phyloP scores from a whole-genome alignment of 306 rosid species.

The Heteromeles arbutifolia region DNA sequence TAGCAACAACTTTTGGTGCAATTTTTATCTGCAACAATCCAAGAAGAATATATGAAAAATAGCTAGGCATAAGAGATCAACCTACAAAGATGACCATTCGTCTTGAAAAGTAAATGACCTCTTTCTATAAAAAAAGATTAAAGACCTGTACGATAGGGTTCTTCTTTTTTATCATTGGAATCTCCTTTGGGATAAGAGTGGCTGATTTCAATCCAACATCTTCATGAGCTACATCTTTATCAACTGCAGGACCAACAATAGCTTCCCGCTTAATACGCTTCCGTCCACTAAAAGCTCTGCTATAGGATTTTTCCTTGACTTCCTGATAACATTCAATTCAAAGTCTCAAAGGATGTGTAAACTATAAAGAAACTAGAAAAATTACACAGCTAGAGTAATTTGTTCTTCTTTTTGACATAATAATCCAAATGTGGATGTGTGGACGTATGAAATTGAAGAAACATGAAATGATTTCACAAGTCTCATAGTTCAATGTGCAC shows the following conservation, averaged over 20 bases:
- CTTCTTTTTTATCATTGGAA: constrained; percentile 69
- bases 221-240: constrained; percentile 84
- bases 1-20: constrained; percentile 45
- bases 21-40: constrained; percentile 60
- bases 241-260: constrained; percentile 87
- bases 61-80: constrained; percentile 5
- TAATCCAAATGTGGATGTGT: not conserved
- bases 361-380: not conserved
- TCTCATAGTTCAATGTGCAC: not conserved
- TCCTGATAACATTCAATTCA: constrained; percentile 40
- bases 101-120: not conserved
- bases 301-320: constrained; percentile 24
- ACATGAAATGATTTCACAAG: not conserved
- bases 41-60: constrained; percentile 12
- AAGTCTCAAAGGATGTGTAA: not conserved
- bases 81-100: constrained; percentile 13
- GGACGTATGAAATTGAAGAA: constrained; percentile 6
- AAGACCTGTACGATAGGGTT: constrained; percentile 68
- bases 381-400: not conserved
- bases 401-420: not conserved
- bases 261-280: constrained; percentile 64
- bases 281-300: constrained; percentile 33
- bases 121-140: not conserved
- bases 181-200: constrained; percentile 80
- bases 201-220: constrained; percentile 83